These are phyloP conservation scores for Penicillium sp. DNA, from an alignment of 2,329 filamentous ascomycete species.

Conservation along the genomic window DNA sequence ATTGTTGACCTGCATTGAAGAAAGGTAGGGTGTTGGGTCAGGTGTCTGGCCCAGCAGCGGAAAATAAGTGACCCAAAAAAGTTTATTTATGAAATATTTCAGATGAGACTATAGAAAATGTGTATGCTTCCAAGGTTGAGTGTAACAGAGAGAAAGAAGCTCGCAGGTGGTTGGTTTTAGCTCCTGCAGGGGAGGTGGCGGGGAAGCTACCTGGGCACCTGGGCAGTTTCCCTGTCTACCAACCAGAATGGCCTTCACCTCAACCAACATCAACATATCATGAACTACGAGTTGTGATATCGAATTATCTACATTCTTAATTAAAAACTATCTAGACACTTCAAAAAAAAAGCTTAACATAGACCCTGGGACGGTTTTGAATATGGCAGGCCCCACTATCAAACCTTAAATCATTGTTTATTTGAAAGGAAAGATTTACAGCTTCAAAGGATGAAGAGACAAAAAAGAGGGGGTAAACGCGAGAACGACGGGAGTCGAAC, in stretches of 20 bases:
- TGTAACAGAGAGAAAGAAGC: background rate
- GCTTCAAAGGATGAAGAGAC: background rate
- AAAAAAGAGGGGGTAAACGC: background rate
- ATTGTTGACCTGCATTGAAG: constrained; percentile 16
- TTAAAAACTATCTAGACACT: no score
- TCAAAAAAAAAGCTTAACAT: background rate
- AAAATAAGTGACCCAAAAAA: background rate
- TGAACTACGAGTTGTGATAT: background rate
- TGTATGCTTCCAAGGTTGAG: background rate
- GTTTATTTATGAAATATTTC: background rate
- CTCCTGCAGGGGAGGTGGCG: constrained; percentile 9
- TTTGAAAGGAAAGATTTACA: background rate
- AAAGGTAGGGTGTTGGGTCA: constrained; percentile 1
- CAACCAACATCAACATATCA: background rate
- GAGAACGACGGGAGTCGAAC: background rate
- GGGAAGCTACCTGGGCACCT: constrained; percentile 8
- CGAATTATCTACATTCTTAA: no score
- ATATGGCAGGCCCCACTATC: background rate
- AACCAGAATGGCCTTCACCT: background rate
- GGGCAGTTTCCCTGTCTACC: background rate
- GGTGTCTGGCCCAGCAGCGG: background rate
- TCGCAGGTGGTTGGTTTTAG: constrained; percentile 6
- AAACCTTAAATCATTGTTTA: background rate
- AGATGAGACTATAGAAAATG: background rate
- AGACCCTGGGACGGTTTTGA: background rate